phyloP scores from a whole-genome alignment of 2,329 filamentous ascomycete species.

The Sarocladium strictum region DNA sequence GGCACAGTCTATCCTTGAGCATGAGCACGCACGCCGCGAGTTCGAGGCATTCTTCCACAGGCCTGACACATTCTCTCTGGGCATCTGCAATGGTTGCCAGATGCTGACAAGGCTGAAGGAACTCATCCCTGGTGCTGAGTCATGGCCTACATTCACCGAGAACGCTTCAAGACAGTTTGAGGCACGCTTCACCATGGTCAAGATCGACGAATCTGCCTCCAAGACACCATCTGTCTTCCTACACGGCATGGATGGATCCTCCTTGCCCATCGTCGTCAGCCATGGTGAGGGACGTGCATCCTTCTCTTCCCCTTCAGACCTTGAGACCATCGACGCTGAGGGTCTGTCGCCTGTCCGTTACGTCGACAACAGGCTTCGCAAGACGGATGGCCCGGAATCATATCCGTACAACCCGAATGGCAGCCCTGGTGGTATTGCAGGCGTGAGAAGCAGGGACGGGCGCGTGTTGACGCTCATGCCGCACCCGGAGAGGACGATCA shows the following conservation, averaged over 20 bases:
- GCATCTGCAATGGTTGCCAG: constrained; percentile 97
- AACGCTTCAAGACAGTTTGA: constrained; percentile 89
- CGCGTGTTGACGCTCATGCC: constrained; percentile 88
- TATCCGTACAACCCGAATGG: constrained; percentile 91
- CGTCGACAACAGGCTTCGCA: constrained; percentile 65
- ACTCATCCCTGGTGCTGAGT: constrained; percentile 75
- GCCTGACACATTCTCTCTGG: constrained; percentile 83
- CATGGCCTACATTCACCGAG: constrained; percentile 82
- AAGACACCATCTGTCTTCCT: constrained; percentile 72
- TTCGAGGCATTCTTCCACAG: constrained; percentile 84
- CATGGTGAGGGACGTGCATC: constrained; percentile 85
- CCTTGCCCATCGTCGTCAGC: constrained; percentile 78
- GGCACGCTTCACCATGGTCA: constrained; percentile 76
- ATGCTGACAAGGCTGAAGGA: constrained; percentile 76
- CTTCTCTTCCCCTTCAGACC: constrained; percentile 51
- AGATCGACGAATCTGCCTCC: constrained; percentile 54
- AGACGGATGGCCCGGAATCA: constrained; percentile 60
- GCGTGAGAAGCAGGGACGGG: constrained; percentile 70
- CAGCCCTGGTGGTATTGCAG: constrained; percentile 74
- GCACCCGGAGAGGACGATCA: constrained; percentile 83
- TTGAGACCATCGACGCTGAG: constrained; percentile 52
- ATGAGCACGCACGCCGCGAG: constrained; percentile 67
- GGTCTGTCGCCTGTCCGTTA: constrained; percentile 76
- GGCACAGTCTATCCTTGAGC: constrained; percentile 88
- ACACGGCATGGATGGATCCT: constrained; percentile 77